A percentile compares a stretch with the other conserved stretches of the same genome.
These are phyloP conservation scores for Eucalyptus erythrocorys DNA, from an alignment of 345 rosid species.

Conservation along the genomic window DNA sequence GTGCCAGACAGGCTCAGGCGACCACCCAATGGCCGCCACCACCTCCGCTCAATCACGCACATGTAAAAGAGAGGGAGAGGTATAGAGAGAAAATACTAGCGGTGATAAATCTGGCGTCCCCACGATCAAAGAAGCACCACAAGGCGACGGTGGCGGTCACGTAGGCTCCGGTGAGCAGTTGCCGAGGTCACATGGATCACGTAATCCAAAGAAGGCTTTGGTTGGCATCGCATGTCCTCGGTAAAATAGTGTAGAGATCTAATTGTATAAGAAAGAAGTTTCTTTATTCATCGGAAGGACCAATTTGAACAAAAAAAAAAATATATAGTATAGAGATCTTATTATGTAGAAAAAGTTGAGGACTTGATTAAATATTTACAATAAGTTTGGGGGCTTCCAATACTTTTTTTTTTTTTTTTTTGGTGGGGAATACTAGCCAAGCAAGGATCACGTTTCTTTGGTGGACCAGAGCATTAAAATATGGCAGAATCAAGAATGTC, in stretches of 20 bases:
- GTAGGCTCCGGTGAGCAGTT: not conserved
- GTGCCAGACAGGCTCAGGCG: not conserved
- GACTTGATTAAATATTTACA: not conserved
- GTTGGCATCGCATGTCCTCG: not conserved
- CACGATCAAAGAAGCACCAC: not conserved
- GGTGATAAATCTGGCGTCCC: not conserved
- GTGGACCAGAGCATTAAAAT: not conserved
- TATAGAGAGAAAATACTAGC: fast-evolving
- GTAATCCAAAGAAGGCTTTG: not conserved
- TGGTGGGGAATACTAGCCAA: not conserved
- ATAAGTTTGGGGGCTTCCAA: fast-evolving
- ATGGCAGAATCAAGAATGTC: not conserved
- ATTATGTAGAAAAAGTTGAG: not conserved
- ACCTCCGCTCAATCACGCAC: not conserved
- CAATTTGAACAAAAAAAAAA: not conserved
- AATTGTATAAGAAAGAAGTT: not conserved
- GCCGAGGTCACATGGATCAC: not conserved
- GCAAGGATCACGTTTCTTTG: not conserved
- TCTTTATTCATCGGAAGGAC: not conserved
- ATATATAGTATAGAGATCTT: not conserved
- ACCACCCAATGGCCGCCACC: not conserved
- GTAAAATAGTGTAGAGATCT: not conserved
- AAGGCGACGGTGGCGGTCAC: not conserved
- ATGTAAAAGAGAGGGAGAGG: not conserved
- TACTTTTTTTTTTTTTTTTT: not conserved